Evolutionary conservation across 2,329 filamentous ascomycete genomes (phyloP).

Genomic region (Colletotrichum sp.): DNA sequence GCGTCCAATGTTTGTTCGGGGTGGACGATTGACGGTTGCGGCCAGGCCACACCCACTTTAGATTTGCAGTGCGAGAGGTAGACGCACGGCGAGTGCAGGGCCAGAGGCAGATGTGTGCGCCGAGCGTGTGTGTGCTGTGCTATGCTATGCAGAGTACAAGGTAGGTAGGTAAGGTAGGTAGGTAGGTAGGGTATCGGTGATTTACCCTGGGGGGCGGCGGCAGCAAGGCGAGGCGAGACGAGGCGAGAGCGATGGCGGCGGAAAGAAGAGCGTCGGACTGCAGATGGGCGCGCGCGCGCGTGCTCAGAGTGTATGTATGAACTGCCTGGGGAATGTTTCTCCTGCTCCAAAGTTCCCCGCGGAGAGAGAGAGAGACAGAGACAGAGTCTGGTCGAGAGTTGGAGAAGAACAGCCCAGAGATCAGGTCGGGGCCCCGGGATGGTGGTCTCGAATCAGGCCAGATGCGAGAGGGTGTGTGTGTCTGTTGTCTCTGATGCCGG

Average conservation of each 20-base stretch:
- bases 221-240: background rate
- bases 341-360: background rate
- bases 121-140: background rate
- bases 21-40: slow-evolving; percentile 17
- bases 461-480: background rate
- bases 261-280: background rate
- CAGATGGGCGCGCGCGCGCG: background rate
- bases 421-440: background rate
- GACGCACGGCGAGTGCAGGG: background rate
- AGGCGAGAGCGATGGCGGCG: slow-evolving; percentile 31
- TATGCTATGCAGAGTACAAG: background rate
- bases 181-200: background rate
- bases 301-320: background rate
- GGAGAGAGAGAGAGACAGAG: background rate
- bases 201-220: background rate
- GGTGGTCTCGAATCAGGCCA: slow-evolving; percentile 6
- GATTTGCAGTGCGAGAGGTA: background rate
- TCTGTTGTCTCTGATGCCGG: background rate
- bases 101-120: background rate
- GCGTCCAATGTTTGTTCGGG: slow-evolving; percentile 19
- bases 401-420: background rate
- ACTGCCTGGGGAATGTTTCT: background rate
- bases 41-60: slow-evolving; percentile 6
- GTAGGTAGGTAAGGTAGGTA: background rate
- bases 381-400: background rate